phyloP scores from a whole-genome alignment of 139 green algal genomes.

The Micromonas pusilla region DNA sequence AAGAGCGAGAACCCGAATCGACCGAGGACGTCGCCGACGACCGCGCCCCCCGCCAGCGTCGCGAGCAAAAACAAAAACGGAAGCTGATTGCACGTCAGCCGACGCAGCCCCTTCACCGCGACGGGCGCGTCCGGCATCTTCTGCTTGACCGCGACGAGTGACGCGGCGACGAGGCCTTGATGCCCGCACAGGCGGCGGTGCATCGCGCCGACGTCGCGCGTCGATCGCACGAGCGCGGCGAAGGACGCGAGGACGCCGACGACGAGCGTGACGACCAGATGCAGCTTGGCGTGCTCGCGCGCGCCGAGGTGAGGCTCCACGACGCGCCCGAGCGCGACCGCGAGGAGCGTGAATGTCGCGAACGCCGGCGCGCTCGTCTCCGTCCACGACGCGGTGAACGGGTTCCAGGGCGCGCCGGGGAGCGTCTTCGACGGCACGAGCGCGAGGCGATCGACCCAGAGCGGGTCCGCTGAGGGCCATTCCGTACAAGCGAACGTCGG shows the following conservation, averaged over 20 bases:
- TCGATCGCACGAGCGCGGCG: neutral
- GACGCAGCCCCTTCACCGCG: neutral
- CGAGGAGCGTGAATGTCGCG: no score
- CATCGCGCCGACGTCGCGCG: neutral
- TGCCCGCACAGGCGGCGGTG: neutral
- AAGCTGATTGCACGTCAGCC: neutral
- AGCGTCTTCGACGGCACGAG: neutral
- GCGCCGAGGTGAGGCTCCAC: neutral
- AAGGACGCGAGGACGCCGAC: neutral
- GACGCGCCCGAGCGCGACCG: no score
- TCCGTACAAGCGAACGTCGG: no score
- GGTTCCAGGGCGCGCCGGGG: neutral
- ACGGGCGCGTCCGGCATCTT: neutral
- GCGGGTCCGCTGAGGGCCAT: neutral
- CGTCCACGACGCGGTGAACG: neutral
- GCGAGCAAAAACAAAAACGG: neutral
- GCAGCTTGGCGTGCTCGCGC: neutral
- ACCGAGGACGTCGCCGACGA: neutral
- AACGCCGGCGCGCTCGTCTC: neutral
- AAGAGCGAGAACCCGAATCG: neutral
- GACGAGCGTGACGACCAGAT: neutral
- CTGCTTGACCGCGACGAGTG: neutral
- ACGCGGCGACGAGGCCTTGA: neutral
- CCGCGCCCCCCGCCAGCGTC: neutral
- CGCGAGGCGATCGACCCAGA: neutral